These are phyloP conservation scores for Lantana camara DNA, from an alignment of 257 asterid genomes.

Conservation along the genomic window DNA sequence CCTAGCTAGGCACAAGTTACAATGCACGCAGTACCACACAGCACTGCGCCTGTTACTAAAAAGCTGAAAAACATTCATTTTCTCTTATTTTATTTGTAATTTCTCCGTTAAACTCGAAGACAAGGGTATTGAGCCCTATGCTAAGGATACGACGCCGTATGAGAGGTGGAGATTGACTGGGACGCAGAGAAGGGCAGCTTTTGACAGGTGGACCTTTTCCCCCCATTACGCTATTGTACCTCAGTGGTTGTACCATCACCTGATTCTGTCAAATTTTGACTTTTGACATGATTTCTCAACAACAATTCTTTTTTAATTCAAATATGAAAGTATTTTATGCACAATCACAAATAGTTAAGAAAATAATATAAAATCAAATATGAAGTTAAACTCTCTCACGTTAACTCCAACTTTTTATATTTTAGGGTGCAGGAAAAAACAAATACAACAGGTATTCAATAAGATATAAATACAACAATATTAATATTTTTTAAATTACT, in stretches of 20 bases:
- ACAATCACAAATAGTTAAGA: no score
- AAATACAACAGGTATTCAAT: no score
- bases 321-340: no score
- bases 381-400: no score
- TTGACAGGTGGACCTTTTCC: no score
- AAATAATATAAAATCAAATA: no score
- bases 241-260: background rate
- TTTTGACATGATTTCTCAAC: background rate
- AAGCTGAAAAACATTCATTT: background rate
- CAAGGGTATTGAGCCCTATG: background rate
- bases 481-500: no score
- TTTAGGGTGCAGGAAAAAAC: no score
- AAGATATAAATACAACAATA: no score
- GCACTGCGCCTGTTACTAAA: no score
- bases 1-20: conserved; percentile 35
- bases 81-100: background rate
- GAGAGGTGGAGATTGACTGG: background rate
- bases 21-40: conserved; percentile 32
- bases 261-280: no score
- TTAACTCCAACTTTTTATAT: no score
- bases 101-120: background rate
- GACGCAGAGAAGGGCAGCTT: conserved; percentile 1
- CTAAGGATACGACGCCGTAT: conserved; percentile 11
- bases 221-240: background rate
- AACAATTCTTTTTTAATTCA: background rate